A percentile compares a stretch with the other conserved stretches of the same genome.
Evolutionary conservation across 1,139 yeast species (phyloP).

Genomic region (Suhomyces bribrorum): DNA sequence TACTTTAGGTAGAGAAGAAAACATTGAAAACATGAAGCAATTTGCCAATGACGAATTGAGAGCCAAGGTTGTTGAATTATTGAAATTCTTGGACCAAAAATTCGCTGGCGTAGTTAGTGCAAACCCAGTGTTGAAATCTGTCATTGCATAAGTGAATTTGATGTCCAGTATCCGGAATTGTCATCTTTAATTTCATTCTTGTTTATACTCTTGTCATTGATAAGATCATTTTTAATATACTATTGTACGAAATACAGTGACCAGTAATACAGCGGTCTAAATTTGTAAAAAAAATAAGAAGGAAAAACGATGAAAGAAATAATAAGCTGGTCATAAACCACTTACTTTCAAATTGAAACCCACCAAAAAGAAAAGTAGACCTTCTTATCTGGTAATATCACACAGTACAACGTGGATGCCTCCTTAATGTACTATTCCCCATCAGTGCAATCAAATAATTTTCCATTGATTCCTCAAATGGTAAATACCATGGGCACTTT

Average conservation of each 20-base stretch:
- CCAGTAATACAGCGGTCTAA: too few relatives aligned
- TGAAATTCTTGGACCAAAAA: conserved; percentile 68
- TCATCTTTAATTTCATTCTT: conserved; percentile 9
- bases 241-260: conserved; percentile 5
- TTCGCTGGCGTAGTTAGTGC: conserved; percentile 20
- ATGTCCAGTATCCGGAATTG: conserved; percentile 1
- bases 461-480: too few relatives aligned
- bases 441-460: too few relatives aligned
- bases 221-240: conserved; percentile 4
- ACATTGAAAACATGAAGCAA: conserved; percentile 74
- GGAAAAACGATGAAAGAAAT: too few relatives aligned
- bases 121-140: conserved; percentile 46
- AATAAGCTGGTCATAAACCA: too few relatives aligned
- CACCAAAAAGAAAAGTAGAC: too few relatives aligned
- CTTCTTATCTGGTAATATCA: too few relatives aligned
- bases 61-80: conserved; percentile 63
- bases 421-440: too few relatives aligned
- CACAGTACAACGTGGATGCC: too few relatives aligned
- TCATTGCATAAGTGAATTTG: conserved; percentile 38
- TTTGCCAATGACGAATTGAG: conserved; percentile 70
- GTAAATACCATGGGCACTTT: too few relatives aligned
- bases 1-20: conserved; percentile 82
- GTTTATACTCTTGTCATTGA: conserved; percentile 8
- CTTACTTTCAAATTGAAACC: too few relatives aligned
- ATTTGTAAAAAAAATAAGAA: too few relatives aligned